phyloP scores from a whole-genome alignment of 2,329 filamentous ascomycete genomes.

The Chrysosporium queenslandicum region DNA sequence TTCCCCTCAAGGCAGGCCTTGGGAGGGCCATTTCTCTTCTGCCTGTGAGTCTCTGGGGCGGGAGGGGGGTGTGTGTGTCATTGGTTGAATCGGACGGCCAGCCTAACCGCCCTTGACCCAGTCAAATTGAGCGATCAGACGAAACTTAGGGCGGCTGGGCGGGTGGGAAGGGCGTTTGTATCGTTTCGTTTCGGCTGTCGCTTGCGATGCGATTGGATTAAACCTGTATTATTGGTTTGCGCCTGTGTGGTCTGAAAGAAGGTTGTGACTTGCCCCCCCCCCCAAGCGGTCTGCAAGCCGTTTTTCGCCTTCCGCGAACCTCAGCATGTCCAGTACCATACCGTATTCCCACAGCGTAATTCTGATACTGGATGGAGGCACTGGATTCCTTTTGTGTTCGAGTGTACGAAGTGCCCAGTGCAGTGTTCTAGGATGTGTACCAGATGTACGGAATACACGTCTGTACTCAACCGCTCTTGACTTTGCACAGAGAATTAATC shows the following conservation, averaged over 20 bases:
- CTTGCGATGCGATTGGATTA: conserved; percentile 12
- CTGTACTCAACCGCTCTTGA: too few species aligned
- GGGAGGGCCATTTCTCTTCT: too few species aligned
- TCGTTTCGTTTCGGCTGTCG: conserved; percentile 19
- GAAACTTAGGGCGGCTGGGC: conserved; percentile 17
- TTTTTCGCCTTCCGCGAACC: not conserved
- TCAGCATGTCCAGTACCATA: not conserved
- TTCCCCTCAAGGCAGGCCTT: too few species aligned
- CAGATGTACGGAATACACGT: too few species aligned
- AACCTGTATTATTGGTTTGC: conserved; percentile 10
- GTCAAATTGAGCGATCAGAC: conserved; percentile 2
- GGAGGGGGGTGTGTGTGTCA: not conserved
- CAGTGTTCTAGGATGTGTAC: too few species aligned
- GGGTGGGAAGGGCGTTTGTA: conserved; percentile 14
- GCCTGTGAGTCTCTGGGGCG: too few species aligned
- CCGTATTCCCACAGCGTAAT: not conserved
- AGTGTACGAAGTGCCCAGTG: too few species aligned
- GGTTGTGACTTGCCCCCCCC: too few species aligned
- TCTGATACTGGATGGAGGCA: too few species aligned
- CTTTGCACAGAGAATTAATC: too few species aligned
- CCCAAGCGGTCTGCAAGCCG: not conserved
- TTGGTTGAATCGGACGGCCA: not conserved
- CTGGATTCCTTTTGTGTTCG: too few species aligned
- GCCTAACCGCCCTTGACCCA: conserved; percentile 10
- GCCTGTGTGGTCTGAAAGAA: conserved; percentile 4